Conservation (phyloP, 805 yeast genomes). For the Blastobotrys americana region DNA sequence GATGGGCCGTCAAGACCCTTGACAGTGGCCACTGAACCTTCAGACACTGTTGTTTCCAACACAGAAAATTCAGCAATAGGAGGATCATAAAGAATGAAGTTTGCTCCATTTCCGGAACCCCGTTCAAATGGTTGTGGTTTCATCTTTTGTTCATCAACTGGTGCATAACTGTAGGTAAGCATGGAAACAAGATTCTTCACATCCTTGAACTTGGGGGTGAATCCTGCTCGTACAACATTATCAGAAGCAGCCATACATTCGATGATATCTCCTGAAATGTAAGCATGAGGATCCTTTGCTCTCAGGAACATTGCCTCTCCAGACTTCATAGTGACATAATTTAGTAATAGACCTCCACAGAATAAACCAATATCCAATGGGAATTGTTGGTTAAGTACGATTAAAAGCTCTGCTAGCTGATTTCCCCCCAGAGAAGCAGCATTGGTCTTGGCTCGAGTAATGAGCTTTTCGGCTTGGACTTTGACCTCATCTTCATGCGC, state of each 20-base stretch:
- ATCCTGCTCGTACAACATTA: slow-evolving; percentile 96
- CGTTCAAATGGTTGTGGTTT: slow-evolving; percentile 46
- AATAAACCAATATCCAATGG: slow-evolving; percentile 92
- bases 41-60: slow-evolving; percentile 57
- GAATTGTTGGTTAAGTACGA: slow-evolving; percentile 76
- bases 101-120: slow-evolving; percentile 28
- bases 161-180: slow-evolving; percentile 83
- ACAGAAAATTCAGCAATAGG: slow-evolving; percentile 96
- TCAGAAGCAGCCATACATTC: slow-evolving; percentile 99
- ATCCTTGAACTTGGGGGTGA: slow-evolving; percentile 98
- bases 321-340: slow-evolving; percentile 70
- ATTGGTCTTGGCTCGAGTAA: slow-evolving; percentile 51
- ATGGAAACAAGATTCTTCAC: slow-evolving; percentile 80
- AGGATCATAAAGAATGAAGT: slow-evolving; percentile 63
- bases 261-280: slow-evolving; percentile 92
- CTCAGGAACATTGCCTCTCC: slow-evolving; percentile 97
- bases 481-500: slow-evolving; percentile 55
- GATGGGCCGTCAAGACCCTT: slow-evolving; percentile 79
- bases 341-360: slow-evolving; percentile 89
- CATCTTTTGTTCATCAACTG: slow-evolving; percentile 93
- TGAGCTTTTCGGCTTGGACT: slow-evolving; percentile 55
- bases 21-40: slow-evolving; percentile 47
- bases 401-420: slow-evolving; percentile 63
- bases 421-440: slow-evolving; percentile 38
- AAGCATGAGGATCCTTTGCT: slow-evolving; percentile 98